Evolutionary conservation across 176 grass and related monocot genomes (phyloP).

Genomic region (Avena atlantica): DNA sequence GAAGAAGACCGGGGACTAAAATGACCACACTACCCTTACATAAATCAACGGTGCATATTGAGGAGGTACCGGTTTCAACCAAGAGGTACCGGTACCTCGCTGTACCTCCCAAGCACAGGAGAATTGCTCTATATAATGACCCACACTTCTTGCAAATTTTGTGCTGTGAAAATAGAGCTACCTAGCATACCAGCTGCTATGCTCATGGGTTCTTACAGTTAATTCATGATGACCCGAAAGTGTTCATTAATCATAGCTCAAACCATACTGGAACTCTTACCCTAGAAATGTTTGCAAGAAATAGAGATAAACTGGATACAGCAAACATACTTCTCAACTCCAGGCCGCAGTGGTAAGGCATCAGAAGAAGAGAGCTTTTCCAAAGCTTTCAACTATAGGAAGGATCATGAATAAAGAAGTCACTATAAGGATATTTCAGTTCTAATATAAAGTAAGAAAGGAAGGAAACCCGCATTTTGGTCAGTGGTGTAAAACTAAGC

Average conservation of each 20-base stretch:
- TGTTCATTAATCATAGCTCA: not conserved
- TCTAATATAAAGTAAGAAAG: not conserved
- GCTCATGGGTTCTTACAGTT: not conserved
- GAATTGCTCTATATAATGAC: not conserved
- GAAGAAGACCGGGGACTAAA: too few species aligned
- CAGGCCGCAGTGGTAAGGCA: constrained; percentile 80
- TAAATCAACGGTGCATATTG: too few species aligned
- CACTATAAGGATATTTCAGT: constrained; percentile 17
- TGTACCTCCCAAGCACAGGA: too few species aligned
- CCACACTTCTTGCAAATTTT: not conserved
- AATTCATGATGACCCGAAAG: constrained; percentile 16
- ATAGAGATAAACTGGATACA: constrained; percentile 1
- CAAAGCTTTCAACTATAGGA: constrained; percentile 80
- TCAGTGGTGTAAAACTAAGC: not conserved
- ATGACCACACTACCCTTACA: too few species aligned
- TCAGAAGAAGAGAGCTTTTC: constrained; percentile 73
- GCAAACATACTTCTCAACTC: constrained; percentile 70
- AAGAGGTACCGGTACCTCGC: too few species aligned
- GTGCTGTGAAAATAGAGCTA: not conserved
- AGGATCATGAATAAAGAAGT: constrained; percentile 1
- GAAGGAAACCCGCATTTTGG: not conserved
- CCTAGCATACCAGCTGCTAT: not conserved
- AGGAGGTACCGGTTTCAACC: too few species aligned
- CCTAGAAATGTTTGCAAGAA: not conserved
- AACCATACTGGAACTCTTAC: constrained; percentile 9